Conservation (phyloP, 306 rosid genomes). For the Morella rubra region DNA sequence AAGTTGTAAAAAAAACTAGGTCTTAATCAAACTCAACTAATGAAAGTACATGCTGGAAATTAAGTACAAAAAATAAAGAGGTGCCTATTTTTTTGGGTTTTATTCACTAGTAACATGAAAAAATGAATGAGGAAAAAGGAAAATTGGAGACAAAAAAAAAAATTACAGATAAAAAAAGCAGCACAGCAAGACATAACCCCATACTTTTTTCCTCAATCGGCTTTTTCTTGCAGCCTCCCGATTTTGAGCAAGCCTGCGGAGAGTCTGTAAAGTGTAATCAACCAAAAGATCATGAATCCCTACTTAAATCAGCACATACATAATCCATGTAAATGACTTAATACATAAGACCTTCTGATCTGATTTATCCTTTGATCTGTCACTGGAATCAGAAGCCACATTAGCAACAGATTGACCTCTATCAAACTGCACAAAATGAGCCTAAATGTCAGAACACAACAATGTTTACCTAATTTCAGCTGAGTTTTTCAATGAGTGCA, state of each 20-base stretch:
- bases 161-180: background rate
- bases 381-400: slow-evolving; percentile 86
- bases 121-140: background rate
- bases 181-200: slow-evolving; percentile 9
- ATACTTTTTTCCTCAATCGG: slow-evolving; percentile 88
- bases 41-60: background rate
- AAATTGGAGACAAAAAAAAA: background rate
- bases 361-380: slow-evolving; percentile 81
- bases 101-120: background rate
- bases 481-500: slow-evolving; percentile 15
- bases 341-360: slow-evolving; percentile 82
- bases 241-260: slow-evolving; percentile 95
- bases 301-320: slow-evolving; percentile 17
- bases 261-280: slow-evolving; percentile 56
- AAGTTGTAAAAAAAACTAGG: background rate
- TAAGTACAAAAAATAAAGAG: background rate
- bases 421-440: slow-evolving; percentile 61
- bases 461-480: slow-evolving; percentile 2
- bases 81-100: background rate
- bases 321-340: slow-evolving; percentile 8
- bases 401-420: slow-evolving; percentile 48
- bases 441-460: slow-evolving; percentile 32
- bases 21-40: background rate
- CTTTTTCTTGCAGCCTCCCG: slow-evolving; percentile 99
- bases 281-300: slow-evolving; percentile 19